Conservation (phyloP, 2,329 filamentous ascomycete species). For the Fusarium bactridioides region DNA sequence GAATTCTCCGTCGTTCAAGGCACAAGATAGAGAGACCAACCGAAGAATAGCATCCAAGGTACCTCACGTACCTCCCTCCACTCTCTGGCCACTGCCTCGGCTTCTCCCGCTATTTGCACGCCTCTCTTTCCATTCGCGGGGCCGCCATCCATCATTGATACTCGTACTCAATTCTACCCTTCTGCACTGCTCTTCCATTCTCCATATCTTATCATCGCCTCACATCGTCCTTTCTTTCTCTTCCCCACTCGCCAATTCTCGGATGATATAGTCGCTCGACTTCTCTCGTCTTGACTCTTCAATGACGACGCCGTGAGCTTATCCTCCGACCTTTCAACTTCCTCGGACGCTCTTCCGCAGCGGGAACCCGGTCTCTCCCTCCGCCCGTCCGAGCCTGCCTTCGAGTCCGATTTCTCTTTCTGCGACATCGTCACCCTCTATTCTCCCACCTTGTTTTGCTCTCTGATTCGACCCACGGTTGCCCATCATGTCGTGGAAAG, state of each 20-base stretch:
- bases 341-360: slow-evolving; percentile 35
- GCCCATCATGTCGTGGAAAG: slow-evolving; percentile 87
- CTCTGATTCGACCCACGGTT: slow-evolving; percentile 13
- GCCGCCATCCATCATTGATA: slow-evolving; percentile 33
- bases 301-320: slow-evolving; percentile 43
- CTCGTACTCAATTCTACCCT: background rate
- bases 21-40: slow-evolving; percentile 9
- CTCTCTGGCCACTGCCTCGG: slow-evolving; percentile 37
- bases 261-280: slow-evolving; percentile 17
- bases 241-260: slow-evolving; percentile 19
- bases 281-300: slow-evolving; percentile 26
- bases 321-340: slow-evolving; percentile 26
- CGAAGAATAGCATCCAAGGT: background rate
- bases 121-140: slow-evolving; percentile 35
- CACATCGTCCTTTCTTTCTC: slow-evolving; percentile 5
- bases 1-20: slow-evolving; percentile 7
- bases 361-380: slow-evolving; percentile 35
- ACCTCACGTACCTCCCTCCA: slow-evolving; percentile 12
- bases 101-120: slow-evolving; percentile 39
- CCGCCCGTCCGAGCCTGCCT: slow-evolving; percentile 40
- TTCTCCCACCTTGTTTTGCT: slow-evolving; percentile 7
- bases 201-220: slow-evolving; percentile 31
- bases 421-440: slow-evolving; percentile 8
- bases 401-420: slow-evolving; percentile 33
- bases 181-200: slow-evolving; percentile 3